These are phyloP conservation scores for Zizania latifolia DNA, from an alignment of 176 grass and related monocot genomes.

Conservation along the genomic window DNA sequence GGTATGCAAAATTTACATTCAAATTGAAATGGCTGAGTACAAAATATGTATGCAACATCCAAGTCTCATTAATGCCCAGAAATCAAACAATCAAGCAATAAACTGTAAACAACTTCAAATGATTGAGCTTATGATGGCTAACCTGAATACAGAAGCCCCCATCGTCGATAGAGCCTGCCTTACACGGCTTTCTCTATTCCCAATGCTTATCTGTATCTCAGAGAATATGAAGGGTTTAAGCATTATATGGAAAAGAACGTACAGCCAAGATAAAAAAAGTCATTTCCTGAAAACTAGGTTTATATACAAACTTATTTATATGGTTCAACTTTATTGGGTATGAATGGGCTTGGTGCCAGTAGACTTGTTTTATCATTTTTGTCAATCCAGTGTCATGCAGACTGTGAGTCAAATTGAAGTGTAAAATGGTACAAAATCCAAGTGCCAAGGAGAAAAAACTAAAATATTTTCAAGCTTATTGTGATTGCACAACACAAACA, in stretches of 20 bases:
- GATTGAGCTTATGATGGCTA: constrained; percentile 16
- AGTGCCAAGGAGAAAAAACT: neutral
- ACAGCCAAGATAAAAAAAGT: neutral
- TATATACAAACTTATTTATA: neutral
- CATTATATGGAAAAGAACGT: constrained; percentile 6
- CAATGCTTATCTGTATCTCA: constrained; percentile 52
- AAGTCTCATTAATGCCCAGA: neutral
- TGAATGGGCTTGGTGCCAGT: neutral
- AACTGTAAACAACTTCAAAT: neutral
- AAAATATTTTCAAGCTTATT: constrained; percentile 1
- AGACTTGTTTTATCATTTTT: neutral
- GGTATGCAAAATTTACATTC: constrained; percentile 3
- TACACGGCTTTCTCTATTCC: constrained; percentile 60
- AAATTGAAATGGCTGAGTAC: neutral
- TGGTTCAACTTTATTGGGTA: neutral
- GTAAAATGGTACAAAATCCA: neutral
- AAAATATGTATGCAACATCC: neutral
- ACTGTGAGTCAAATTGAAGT: constrained; percentile 4
- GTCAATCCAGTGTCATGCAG: neutral
- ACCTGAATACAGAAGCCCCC: constrained; percentile 97
- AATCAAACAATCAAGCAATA: neutral
- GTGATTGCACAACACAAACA: neutral
- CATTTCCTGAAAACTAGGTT: neutral
- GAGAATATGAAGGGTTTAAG: constrained; percentile 11
- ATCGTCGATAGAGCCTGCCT: constrained; percentile 82